phyloP scores from a whole-genome alignment of 768 basidiomycete species.

The Harrya chromipes region DNA sequence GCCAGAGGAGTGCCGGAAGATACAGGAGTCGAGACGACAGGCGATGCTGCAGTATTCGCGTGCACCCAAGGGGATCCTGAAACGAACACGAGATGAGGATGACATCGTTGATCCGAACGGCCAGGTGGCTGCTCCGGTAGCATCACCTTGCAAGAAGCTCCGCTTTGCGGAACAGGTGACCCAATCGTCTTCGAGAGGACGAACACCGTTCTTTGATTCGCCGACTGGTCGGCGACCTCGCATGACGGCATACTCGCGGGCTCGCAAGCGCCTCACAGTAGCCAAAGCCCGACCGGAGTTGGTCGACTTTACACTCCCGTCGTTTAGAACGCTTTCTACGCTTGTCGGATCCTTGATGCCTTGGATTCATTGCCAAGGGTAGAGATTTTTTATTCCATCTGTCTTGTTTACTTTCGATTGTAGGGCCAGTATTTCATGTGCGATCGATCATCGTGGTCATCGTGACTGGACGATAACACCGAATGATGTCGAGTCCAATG shows the following conservation, averaged over 20 bases:
- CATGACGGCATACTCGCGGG: conserved; percentile 9
- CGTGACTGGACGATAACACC: too few relatives aligned
- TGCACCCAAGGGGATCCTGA: conserved; percentile 28
- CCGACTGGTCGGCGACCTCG: conserved; percentile 17
- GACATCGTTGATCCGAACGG: conserved; percentile 5
- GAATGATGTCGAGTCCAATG: too few relatives aligned
- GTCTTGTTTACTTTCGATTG: not conserved
- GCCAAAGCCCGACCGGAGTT: conserved; percentile 15
- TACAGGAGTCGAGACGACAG: conserved; percentile 27
- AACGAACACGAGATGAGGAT: conserved; percentile 26
- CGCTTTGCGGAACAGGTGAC: conserved; percentile 17
- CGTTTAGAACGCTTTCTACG: conserved; percentile 30
- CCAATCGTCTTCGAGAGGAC: conserved; percentile 7
- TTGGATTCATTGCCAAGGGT: conserved; percentile 23
- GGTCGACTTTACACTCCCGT: conserved; percentile 32
- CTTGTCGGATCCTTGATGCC: conserved; percentile 32
- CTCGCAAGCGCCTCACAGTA: conserved; percentile 10
- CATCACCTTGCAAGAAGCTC: conserved; percentile 19
- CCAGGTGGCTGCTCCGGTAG: not conserved
- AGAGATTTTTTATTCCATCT: not conserved
- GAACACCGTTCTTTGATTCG: conserved; percentile 13
- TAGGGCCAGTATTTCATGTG: too few relatives aligned
- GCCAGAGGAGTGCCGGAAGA: conserved; percentile 22
- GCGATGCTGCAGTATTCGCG: conserved; percentile 24
- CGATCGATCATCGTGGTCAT: too few relatives aligned